Evolutionary conservation across 352 stramenopile genomes (phyloP).

Genomic region (Globisporangium nodosum): DNA sequence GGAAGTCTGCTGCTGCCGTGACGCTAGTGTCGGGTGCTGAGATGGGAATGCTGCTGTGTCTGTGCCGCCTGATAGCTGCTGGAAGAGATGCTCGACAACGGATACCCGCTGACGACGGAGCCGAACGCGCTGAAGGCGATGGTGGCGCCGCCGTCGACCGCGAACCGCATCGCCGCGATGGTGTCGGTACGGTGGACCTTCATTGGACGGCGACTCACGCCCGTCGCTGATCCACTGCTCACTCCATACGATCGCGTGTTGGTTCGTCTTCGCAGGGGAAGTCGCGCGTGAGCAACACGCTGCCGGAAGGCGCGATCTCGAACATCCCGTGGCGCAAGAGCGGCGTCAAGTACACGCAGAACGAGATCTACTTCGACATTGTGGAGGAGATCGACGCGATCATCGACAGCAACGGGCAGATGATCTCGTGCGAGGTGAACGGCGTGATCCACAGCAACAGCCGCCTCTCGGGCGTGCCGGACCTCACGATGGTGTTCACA

Average conservation of each 20-base stretch:
- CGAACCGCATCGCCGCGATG: constrained; percentile 85
- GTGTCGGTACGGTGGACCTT: constrained; percentile 41
- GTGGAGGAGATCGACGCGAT: constrained; percentile 98
- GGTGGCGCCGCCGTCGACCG: constrained; percentile 93
- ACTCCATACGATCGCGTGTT: too few relatives aligned
- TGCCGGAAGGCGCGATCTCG: constrained; percentile 90
- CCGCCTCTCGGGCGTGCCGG: constrained; percentile 94
- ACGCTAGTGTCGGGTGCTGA: too few relatives aligned
- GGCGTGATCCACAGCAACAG: constrained; percentile 95
- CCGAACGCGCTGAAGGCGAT: constrained; percentile 97
- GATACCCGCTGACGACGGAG: constrained; percentile 96
- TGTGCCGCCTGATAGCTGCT: constrained; percentile 46
- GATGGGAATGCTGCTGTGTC: neutral
- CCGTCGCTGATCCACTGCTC: neutral
- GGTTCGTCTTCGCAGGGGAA: constrained; percentile 40
- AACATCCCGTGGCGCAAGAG: constrained; percentile 97
- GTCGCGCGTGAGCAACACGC: constrained; percentile 87
- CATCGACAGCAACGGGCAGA: constrained; percentile 85
- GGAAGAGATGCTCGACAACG: constrained; percentile 97
- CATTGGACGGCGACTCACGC: neutral
- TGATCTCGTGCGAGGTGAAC: constrained; percentile 94
- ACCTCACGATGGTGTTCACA: constrained; percentile 96
- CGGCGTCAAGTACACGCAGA: constrained; percentile 94
- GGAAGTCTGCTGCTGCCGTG: too few relatives aligned
- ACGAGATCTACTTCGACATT: constrained; percentile 99